Evolutionary conservation across 139 green algal species (phyloP), one percentile per base, ranked within the genome.

Genomic region (Chlorella sp.): DNA sequence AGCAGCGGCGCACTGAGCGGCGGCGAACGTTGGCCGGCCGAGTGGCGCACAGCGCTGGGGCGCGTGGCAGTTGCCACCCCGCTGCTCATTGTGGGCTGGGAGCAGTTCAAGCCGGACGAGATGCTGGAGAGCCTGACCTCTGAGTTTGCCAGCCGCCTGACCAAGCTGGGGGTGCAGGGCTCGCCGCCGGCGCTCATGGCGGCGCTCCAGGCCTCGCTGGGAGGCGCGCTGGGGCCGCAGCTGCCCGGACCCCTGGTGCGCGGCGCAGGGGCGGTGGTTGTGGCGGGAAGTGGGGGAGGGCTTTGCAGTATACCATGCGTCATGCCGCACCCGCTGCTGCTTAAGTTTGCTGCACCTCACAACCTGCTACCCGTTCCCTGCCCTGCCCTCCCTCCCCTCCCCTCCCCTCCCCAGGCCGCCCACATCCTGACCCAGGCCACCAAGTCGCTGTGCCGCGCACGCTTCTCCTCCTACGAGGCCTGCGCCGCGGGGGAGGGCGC

Each of bases 351-450:
- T 5, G 34, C 62, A 69, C 24, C 13, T 9, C 32, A 26, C n/a
- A n/a, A 43, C 62, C 62, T 9, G 32, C 58, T 22, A 67, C 28
- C 58, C 5, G 58, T 60, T n/a, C 51, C 51, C 51, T 16, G 16
- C 51, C 16, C 16, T 8, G 28, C 3, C 67, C 67, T 44, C 67
- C 67, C 16, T 13, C 34, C 40, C 67, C 11, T 20, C 67, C 43
- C 72, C 43, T 20, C 0, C 22, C 70, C 58, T 16, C 58, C 26
- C 1, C 60, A 76, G 62, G 78, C 84, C 40, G 85, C 81, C 20
- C 90, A 93, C 79, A 46, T 93, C 64, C 73, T 90, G 24, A 83
- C 76, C 40, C 78, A 76, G 1, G 88, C 88, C 69, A 40, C 85
- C 41, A 64, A 84, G n/a, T 77, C 91, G 67, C 48, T 89, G 19